Evolutionary conservation across 2,329 filamentous ascomycete genomes (phyloP), one percentile per base, ranked within the genome.

Genomic region (Zasmidium angulare): DNA sequence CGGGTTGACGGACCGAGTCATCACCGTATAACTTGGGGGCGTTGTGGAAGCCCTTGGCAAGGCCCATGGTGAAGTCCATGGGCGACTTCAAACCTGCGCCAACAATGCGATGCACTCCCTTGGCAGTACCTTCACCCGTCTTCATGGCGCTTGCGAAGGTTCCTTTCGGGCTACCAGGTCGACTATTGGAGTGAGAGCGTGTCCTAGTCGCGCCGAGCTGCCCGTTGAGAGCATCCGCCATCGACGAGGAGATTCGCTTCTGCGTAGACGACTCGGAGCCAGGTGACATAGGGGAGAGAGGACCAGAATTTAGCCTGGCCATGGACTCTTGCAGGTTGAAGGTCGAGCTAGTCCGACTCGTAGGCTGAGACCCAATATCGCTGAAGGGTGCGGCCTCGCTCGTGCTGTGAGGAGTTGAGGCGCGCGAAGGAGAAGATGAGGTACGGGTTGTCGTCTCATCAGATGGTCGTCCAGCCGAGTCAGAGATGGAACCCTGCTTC

Each of bases 31-130:
- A 78, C 66, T 85, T 88, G 0, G 93, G 92, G 4, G 90, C 88
- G 68, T 96, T 96, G 71, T 93, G 89, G 72, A 96, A 96, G 0
- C 93, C 93, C 72, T 89, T 89, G 0, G 92, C 88, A 26, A 96
- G 75, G 1, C 89, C 89, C 53, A 96, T 78, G 21, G 90, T 91
- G 66, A 96, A 90, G 73, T 96, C 91, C 82, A 96, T 88, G 0
- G 93, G 93, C 0, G 88, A 88, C 69, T 89, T 90, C 62, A 93
- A 68, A 14, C 72, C 72, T 20, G 74, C 72, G 12, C 70, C 70
- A 3, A 75, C 63, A 29, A 76, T 75, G 22, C 69, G 69, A n/a
- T 68, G 63, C 10, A 75, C 67, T 7, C 74, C 74, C 58, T 75
- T 74, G 10, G 69, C 66, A 17, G 74, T 75, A 29, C 61, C 72